A percentile compares a stretch with the other conserved stretches of the same genome.
phyloP scores from a whole-genome alignment of 257 asterid species.

The Primulina huaijiensis region DNA sequence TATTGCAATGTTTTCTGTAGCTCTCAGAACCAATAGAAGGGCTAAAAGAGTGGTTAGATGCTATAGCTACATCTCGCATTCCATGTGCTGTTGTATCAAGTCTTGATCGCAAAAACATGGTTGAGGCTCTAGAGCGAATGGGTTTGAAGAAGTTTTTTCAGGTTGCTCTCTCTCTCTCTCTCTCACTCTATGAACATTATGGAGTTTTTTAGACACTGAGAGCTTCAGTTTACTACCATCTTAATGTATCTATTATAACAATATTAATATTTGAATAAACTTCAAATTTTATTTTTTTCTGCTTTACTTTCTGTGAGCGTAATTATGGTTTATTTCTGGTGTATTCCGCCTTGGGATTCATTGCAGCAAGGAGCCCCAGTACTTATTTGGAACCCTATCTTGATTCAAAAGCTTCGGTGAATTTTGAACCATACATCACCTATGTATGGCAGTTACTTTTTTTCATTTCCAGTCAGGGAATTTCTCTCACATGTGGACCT shows the following conservation, averaged over 20 bases:
- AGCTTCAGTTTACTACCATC: not conserved
- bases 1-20: conserved; percentile 32
- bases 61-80: conserved; percentile 77
- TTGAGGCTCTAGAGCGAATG: conserved; percentile 69
- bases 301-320: conserved; percentile 8
- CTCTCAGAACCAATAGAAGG: conserved; percentile 84
- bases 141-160: conserved; percentile 80
- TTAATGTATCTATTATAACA: not conserved
- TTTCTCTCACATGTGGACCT: not conserved
- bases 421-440: not conserved
- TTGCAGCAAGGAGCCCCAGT: not conserved
- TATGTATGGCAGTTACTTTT: not conserved
- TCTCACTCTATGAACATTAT: conserved; percentile 4
- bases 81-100: conserved; percentile 98
- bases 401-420: not conserved
- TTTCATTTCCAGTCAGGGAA: not conserved
- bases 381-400: not conserved
- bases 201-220: not conserved
- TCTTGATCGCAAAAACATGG: conserved; percentile 78
- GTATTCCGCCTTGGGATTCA: not conserved
- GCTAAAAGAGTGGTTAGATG: conserved; percentile 91
- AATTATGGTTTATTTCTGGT: conserved; percentile 3
- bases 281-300: conserved; percentile 2
- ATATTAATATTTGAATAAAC: conserved; percentile 3
- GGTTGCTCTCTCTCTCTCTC: conserved; percentile 40